Conservation (phyloP, 768 basidiomycete genomes). For the Mycena crocata region DNA sequence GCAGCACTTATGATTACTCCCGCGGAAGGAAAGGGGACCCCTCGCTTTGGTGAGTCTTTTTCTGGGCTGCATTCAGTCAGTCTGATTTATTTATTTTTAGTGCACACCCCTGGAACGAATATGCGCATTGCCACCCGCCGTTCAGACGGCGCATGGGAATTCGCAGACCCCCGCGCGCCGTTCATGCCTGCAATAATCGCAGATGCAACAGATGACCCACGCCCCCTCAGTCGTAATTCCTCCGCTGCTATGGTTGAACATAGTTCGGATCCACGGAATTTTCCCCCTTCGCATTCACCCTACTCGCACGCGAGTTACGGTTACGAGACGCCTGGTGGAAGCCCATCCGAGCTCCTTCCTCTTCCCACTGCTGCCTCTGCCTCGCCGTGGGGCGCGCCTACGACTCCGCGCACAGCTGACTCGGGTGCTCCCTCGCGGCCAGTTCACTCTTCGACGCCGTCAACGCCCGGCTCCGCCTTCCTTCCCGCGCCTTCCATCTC, state of each 20-base stretch:
- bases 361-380: constrained; percentile 15
- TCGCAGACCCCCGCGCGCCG: constrained; percentile 54
- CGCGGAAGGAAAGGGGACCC: constrained; percentile 45
- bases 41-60: constrained; percentile 52
- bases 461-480: constrained; percentile 15
- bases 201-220: constrained; percentile 17
- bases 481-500: constrained; percentile 11
- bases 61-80: neutral
- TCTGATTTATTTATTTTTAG: constrained; percentile 42
- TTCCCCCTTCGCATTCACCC: constrained; percentile 6
- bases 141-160: constrained; percentile 68
- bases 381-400: constrained; percentile 26
- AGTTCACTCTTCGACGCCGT: constrained; percentile 22
- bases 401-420: constrained; percentile 20
- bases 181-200: constrained; percentile 48
- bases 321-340: neutral
- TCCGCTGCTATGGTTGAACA: neutral
- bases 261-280: constrained; percentile 1
- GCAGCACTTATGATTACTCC: constrained; percentile 55
- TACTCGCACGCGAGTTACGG: constrained; percentile 8
- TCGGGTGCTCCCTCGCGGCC: constrained; percentile 16
- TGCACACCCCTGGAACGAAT: constrained; percentile 62
- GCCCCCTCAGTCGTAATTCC: constrained; percentile 17
- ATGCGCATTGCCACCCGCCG: constrained; percentile 69
- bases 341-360: constrained; percentile 20